Evolutionary conservation across 2,329 filamentous ascomycete genomes (phyloP).

Genomic region (Huntiella savannae): DNA sequence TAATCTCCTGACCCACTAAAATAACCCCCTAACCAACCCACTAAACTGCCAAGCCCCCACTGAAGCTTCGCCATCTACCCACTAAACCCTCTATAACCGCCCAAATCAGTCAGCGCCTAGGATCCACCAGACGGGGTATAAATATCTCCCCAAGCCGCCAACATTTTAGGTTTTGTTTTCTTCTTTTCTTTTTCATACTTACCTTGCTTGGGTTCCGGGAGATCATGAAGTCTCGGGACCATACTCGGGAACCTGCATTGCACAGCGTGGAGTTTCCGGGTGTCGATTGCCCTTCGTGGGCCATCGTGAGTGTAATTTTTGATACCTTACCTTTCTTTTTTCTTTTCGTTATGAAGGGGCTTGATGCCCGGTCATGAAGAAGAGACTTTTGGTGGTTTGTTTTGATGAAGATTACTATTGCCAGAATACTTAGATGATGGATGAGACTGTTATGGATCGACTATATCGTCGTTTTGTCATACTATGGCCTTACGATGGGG

Average conservation of each 20-base stretch:
- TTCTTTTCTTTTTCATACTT: slow-evolving; percentile 11
- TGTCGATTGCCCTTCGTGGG: slow-evolving; percentile 12
- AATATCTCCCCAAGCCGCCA: slow-evolving; percentile 2
- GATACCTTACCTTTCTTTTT: slow-evolving; percentile 8
- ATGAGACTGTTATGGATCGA: no score
- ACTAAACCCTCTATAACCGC: no score
- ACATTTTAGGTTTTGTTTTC: slow-evolving; percentile 4
- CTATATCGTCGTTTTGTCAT: no score
- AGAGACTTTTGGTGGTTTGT: neutral
- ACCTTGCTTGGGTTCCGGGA: slow-evolving; percentile 12
- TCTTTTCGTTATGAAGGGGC: slow-evolving; percentile 6
- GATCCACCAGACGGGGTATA: slow-evolving; percentile 2
- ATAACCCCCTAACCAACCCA: no score
- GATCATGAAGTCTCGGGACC: slow-evolving; percentile 11
- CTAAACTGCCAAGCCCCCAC: no score
- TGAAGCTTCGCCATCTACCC: no score
- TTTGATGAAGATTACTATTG: no score
- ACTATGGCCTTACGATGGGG: no score
- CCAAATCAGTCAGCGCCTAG: neutral
- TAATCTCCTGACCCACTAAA: no score
- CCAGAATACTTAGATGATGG: no score
- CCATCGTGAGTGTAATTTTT: slow-evolving; percentile 12
- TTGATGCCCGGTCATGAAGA: slow-evolving; percentile 10
- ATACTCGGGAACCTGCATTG: slow-evolving; percentile 12
- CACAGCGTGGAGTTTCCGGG: slow-evolving; percentile 12